Percentiles rank a stretch among this genome's conserved stretches.
phyloP scores from a whole-genome alignment of 169 alveolate species.

The Cryptosporidium meleagridis region DNA sequence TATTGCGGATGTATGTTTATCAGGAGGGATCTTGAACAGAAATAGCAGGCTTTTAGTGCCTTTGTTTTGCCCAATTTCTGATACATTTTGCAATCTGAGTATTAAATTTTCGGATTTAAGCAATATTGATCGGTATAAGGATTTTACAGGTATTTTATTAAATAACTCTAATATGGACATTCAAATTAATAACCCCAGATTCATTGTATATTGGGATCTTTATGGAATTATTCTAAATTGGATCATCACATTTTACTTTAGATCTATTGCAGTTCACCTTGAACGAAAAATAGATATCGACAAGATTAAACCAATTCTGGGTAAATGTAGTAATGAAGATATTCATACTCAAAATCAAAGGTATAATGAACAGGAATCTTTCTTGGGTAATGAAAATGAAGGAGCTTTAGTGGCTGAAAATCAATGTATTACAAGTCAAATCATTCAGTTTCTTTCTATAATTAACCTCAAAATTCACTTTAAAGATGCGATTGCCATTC shows the following conservation, averaged over 20 bases:
- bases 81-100: conserved; percentile 27
- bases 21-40: conserved; percentile 54
- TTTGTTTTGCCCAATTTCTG: conserved; percentile 47
- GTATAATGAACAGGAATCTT: neutral
- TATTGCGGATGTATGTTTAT: conserved; percentile 37
- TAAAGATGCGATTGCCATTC: neutral
- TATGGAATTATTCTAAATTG: conserved; percentile 55
- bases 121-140: conserved; percentile 30
- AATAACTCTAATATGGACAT: conserved; percentile 18
- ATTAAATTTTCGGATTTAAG: conserved; percentile 19
- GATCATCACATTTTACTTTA: conserved; percentile 59
- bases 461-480: conserved; percentile 12
- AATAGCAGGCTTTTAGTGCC: conserved; percentile 24
- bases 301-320: conserved; percentile 20
- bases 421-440: neutral
- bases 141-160: conserved; percentile 28
- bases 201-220: conserved; percentile 61
- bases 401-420: neutral
- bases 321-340: neutral
- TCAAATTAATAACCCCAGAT: conserved; percentile 41
- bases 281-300: conserved; percentile 29
- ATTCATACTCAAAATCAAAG: neutral
- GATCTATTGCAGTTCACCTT: conserved; percentile 29
- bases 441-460: conserved; percentile 22
- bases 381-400: neutral